Conservation (phyloP, 768 basidiomycete genomes). For the Rickenella mellea region DNA sequence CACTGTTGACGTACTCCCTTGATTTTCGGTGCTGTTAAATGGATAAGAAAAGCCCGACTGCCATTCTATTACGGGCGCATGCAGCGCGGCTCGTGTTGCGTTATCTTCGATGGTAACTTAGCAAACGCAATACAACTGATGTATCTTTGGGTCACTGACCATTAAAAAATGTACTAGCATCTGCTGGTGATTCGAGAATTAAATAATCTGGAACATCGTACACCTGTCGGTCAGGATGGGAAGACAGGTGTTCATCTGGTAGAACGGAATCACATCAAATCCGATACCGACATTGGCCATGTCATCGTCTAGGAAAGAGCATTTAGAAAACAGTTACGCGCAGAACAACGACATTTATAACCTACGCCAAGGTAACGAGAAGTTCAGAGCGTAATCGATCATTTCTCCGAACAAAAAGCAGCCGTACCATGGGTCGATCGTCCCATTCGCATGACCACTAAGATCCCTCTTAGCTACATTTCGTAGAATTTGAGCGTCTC, state of each 20-base stretch:
- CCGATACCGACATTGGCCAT: too few species aligned
- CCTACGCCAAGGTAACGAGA: constrained; percentile 50
- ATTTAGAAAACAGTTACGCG: constrained; percentile 4
- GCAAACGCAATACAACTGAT: too few species aligned
- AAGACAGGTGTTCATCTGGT: too few species aligned
- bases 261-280: too few species aligned
- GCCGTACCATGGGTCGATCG: constrained; percentile 38
- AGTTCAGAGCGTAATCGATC: constrained; percentile 66
- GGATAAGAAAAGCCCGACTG: constrained; percentile 24
- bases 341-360: too few species aligned
- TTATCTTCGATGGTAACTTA: constrained; percentile 28
- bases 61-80: constrained; percentile 55
- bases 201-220: constrained; percentile 49
- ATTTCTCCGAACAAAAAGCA: constrained; percentile 58
- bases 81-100: constrained; percentile 45
- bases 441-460: constrained; percentile 38
- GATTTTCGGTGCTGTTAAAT: constrained; percentile 21
- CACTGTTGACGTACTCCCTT: too few species aligned
- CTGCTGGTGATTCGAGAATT: constrained; percentile 38
- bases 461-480: constrained; percentile 39
- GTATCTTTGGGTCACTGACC: too few species aligned
- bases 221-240: constrained; percentile 17
- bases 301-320: too few species aligned
- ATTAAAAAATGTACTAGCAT: constrained; percentile 53
- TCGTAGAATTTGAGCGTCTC: constrained; percentile 19